Percentiles rank a stretch among this genome's conserved stretches.
Conservation (phyloP, 2,329 filamentous ascomycete species). For the Aaosphaeria pasadenensis region DNA sequence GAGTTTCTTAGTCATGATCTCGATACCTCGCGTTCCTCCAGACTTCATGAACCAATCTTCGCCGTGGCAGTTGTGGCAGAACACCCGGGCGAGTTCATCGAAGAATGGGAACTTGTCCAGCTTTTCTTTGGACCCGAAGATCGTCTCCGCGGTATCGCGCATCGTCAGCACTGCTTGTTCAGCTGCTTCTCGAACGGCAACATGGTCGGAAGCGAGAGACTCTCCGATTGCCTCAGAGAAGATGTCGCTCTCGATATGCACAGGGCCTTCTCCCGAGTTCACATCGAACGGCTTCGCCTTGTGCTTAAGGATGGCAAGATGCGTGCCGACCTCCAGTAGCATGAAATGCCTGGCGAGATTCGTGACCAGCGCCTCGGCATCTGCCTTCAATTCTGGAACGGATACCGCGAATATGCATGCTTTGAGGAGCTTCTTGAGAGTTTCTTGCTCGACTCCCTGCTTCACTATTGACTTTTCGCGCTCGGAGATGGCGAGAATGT, state of each 20-base stretch:
- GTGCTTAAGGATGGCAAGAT: slow-evolving; percentile 78
- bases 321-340: slow-evolving; percentile 81
- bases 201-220: slow-evolving; percentile 80
- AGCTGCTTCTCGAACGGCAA: slow-evolving; percentile 76
- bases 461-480: slow-evolving; percentile 81
- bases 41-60: slow-evolving; percentile 99
- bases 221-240: slow-evolving; percentile 89
- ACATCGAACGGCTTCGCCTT: slow-evolving; percentile 78
- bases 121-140: slow-evolving; percentile 72
- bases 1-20: slow-evolving; percentile 79
- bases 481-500: slow-evolving; percentile 72
- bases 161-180: slow-evolving; percentile 75
- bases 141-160: slow-evolving; percentile 69
- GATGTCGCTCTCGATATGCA: slow-evolving; percentile 82
- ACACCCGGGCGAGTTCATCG: slow-evolving; percentile 73
- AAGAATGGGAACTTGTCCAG: slow-evolving; percentile 82
- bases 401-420: slow-evolving; percentile 83
- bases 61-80: slow-evolving; percentile 93
- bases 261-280: slow-evolving; percentile 77
- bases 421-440: slow-evolving; percentile 82
- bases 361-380: slow-evolving; percentile 71
- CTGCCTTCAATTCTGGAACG: slow-evolving; percentile 72
- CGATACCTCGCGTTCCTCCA: slow-evolving; percentile 86
- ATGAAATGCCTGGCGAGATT: slow-evolving; percentile 89
- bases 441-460: slow-evolving; percentile 77